Evolutionary conservation across 192 early-diverging fungal genomes (phyloP).

Genomic region (Gryganskiella cystojenkinii): DNA sequence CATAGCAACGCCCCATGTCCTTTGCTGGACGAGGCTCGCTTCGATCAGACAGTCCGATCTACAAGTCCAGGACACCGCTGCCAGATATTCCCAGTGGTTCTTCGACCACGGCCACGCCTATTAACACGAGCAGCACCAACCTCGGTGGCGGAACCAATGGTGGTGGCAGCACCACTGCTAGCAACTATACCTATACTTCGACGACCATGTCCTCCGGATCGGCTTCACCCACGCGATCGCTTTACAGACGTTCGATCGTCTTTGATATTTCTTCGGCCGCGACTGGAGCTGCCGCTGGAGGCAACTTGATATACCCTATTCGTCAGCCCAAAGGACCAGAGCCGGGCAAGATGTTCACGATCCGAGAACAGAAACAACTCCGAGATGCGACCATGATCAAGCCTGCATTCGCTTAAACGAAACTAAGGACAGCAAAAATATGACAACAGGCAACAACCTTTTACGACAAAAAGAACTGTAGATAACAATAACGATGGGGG

Average conservation of each 20-base stretch:
- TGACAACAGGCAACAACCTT: no score
- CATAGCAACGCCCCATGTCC: slow-evolving; percentile 48
- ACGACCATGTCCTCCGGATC: slow-evolving; percentile 43
- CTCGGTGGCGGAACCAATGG: slow-evolving; percentile 29
- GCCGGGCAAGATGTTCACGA: slow-evolving; percentile 76
- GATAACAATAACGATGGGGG: no score
- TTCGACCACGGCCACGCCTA: slow-evolving; percentile 2
- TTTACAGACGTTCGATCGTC: slow-evolving; percentile 62
- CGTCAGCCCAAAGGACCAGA: slow-evolving; percentile 83
- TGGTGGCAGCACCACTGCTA: slow-evolving; percentile 51
- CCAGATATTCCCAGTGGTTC: slow-evolving; percentile 11
- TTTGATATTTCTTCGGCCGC: slow-evolving; percentile 56
- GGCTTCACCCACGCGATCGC: slow-evolving; percentile 61
- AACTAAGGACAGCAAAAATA: no score
- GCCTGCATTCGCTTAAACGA: slow-evolving; percentile 32
- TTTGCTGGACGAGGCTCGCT: slow-evolving; percentile 47
- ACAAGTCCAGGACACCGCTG: slow-evolving; percentile 32
- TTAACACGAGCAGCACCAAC: slow-evolving; percentile 7
- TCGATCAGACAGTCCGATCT: slow-evolving; percentile 44
- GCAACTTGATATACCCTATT: slow-evolving; percentile 69
- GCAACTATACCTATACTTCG: slow-evolving; percentile 47
- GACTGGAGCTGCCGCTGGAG: slow-evolving; percentile 4
- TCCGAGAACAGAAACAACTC: slow-evolving; percentile 57
- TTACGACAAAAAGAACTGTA: no score
- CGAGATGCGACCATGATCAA: slow-evolving; percentile 51